Conservation (phyloP, 169 alveolate species). For the Cryptosporidium ryanae region DNA sequence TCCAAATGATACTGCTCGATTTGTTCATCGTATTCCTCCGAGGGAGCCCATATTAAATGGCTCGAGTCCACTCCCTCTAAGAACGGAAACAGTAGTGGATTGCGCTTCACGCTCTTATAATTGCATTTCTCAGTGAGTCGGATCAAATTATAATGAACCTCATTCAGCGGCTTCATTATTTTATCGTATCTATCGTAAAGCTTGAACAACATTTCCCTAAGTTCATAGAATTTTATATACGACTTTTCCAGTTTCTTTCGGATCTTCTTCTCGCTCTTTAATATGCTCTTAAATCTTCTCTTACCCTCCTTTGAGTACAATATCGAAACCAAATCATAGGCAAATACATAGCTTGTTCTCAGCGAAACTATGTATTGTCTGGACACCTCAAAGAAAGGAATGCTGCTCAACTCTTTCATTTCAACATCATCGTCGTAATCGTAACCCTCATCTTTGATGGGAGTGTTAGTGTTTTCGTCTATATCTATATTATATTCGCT, state of each 20-base stretch:
- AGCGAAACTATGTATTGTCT: background rate
- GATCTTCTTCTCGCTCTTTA: slow-evolving; percentile 3
- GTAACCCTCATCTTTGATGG: no score
- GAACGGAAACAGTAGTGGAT: slow-evolving; percentile 59
- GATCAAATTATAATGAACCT: background rate
- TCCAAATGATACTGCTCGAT: slow-evolving; percentile 1
- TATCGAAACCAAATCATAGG: background rate
- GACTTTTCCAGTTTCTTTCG: background rate
- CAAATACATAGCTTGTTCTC: background rate
- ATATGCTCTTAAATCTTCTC: background rate
- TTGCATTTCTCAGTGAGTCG: slow-evolving; percentile 13
- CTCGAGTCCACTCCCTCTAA: slow-evolving; percentile 29
- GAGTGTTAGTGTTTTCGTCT: no score
- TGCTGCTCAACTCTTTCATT: background rate
- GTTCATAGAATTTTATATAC: background rate
- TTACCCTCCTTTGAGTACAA: background rate
- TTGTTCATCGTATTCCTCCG: slow-evolving; percentile 7
- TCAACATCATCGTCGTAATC: no score
- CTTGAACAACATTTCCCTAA: background rate
- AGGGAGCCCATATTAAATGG: slow-evolving; percentile 54
- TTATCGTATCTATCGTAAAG: slow-evolving; percentile 16
- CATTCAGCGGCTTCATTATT: slow-evolving; percentile 53
- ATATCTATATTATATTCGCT: no score
- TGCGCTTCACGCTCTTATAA: background rate
- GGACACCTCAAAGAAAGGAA: slow-evolving; percentile 37